Evolutionary conservation across 164 flowering plant species (phyloP), one percentile per base, ranked within the genome.

Genomic region (Warburgia ugandensis): DNA sequence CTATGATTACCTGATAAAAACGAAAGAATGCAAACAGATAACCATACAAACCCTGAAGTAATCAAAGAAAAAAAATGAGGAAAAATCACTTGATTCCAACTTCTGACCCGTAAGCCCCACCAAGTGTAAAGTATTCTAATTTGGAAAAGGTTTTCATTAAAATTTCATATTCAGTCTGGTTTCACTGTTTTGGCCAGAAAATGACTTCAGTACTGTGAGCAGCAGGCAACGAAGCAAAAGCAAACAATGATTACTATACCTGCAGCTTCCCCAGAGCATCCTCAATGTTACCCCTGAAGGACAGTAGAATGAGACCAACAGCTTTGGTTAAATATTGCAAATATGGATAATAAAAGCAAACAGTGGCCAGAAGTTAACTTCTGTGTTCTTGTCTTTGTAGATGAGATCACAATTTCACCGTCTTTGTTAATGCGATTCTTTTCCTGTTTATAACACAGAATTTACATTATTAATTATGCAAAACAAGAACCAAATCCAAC

Each of bases 361-460:
- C 28, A 57, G 52, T 46, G 51, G 48, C 39, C 30, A 67, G 60
- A 63, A 48, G 46, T 42, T 73, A 31, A 89, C 96, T 86, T 83
- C 66, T 94, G 97, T 28, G 97, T 84, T 69, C 97, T 77, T 17
- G 97, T n/a, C 76, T 75, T 94, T 45, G 99, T 79, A 11, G 99
- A 94, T 60, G 99, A 79, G 59, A 94, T 74, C 59, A 94, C 96
- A 29, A 94, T 69, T 60, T 94, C 97, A 33, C 99, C 97, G 55
- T 94, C 96, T 68, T 83, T 84, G 71, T 94, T 94, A 17, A 89
- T 86, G 54, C 97, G 76, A 61, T 94, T 94, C 67, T 94, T 94
- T 70, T 94, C 99, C 97, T 86, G 77, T 60, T n/a, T n/a, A n/a
- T n/a, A n/a, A n/a, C n/a, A n/a, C n/a, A n/a, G n/a, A n/a, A n/a